Base-by-base conservation (phyloP, 345 rosid species). In the Capsella bursapastoris region DNA sequence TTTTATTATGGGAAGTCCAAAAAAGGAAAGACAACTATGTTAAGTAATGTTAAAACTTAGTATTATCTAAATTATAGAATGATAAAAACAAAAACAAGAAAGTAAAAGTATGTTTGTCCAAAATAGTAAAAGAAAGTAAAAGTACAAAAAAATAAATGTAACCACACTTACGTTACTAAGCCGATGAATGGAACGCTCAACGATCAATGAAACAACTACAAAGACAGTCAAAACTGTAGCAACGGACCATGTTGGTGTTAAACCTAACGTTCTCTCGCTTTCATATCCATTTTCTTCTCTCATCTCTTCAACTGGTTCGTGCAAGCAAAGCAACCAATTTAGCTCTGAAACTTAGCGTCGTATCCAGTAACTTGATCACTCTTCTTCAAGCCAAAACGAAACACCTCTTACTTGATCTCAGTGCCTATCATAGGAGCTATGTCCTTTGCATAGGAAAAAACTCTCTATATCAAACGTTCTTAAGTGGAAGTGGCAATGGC, bases 201-300 rank as follows among this genome's bases (percentile, higher is more conserved):
- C 92, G 61, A 88, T 76, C 84, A 87, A 80, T 47, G 98, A 92
- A 64, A 92, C 88, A 50, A 71, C 84, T 3, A 92, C 96, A 66
- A 92, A 88, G 51, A 92, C 51, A 5, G 96, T 92, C 83, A 92
- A 73, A 31, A 90, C 96, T 8, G 98, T 87, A 50, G 98, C 98
- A 63, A 90, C 92, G 6, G 96, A 90, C 98, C 98, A 92, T 40
- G 96, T 90, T 61, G 98, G 98, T 22, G 98, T 92, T 65, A 84
- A 69, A 35, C 92, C 95, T 81, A 90, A 74, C 3, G 96, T 85
- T 76, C 94, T 76, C 66, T 85, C 96, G 31, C 64, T 66, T 12
- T 28, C 57, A 32, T 57, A 15, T 32, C 34, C 47, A 31, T 47
- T 34, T 34, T 71, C 75, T 48, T 71, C 75, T 71, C 37, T 69